Evolutionary conservation across 805 yeast species (phyloP).

Genomic region (Yamadazyma insecticola): DNA sequence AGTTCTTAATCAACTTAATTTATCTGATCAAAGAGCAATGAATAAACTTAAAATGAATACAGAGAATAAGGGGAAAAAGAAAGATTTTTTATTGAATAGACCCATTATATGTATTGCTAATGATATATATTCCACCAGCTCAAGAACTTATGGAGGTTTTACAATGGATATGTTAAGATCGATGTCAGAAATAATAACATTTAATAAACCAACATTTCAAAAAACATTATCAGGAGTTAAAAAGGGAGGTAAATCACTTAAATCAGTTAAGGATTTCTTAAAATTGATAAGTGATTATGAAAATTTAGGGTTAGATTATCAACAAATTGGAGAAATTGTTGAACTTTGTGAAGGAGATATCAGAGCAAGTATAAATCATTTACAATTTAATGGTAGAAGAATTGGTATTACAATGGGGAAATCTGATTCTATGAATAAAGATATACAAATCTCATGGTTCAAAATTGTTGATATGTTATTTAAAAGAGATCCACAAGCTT

Average conservation of each 20-base stretch:
- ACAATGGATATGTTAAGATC: conserved; percentile 73
- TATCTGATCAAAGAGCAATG: conserved; percentile 54
- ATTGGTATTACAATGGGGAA: conserved; percentile 3
- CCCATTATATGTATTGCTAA: conserved; percentile 94
- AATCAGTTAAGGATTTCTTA: conserved; percentile 35
- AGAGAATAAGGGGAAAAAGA: conserved; percentile 14
- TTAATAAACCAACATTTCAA: conserved; percentile 53
- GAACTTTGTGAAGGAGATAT: conserved; percentile 76
- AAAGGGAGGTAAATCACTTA: conserved; percentile 28
- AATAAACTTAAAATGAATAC: conserved; percentile 2
- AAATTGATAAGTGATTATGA: conserved; percentile 54
- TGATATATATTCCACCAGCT: conserved; percentile 58
- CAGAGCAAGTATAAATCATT: conserved; percentile 75
- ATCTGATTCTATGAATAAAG: conserved; percentile 40
- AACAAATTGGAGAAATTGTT: conserved; percentile 59
- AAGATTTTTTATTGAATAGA: conserved; percentile 49
- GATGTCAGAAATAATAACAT: conserved; percentile 64
- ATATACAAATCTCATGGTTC: conserved; percentile 64
- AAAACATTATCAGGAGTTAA: conserved; percentile 42
- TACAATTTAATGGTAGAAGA: conserved; percentile 56
- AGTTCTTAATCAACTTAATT: conserved; percentile 55
- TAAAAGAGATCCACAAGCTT: conserved; percentile 41
- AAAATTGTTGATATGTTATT: conserved; percentile 59
- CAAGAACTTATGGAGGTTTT: conserved; percentile 30
- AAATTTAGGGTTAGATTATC: conserved; percentile 41